Conservation (phyloP, 108 stramenopile genomes). For the Pseudonitzschia delicatissima region DNA sequence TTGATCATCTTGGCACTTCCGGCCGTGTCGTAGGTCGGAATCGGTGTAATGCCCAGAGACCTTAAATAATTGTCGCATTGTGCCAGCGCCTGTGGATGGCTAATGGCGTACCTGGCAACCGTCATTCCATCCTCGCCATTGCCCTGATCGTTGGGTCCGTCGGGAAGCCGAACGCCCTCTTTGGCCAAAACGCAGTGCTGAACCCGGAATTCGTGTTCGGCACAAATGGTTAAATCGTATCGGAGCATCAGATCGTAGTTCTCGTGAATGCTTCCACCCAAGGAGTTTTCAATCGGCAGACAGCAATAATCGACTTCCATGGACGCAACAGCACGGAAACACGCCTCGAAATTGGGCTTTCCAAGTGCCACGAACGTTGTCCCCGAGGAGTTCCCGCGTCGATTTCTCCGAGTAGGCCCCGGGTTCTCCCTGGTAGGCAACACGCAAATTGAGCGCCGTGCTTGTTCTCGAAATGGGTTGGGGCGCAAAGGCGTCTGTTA, state of each 20-base stretch:
- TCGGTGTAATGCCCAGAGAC: slow-evolving; percentile 67
- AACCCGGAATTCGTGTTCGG: slow-evolving; percentile 95
- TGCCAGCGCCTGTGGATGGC: slow-evolving; percentile 95
- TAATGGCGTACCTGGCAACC: slow-evolving; percentile 84
- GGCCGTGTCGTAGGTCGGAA: slow-evolving; percentile 95
- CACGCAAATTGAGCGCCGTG: slow-evolving; percentile 47
- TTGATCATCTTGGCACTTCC: slow-evolving; percentile 96
- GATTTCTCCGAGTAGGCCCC: slow-evolving; percentile 98
- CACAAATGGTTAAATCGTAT: slow-evolving; percentile 84
- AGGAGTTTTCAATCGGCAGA: slow-evolving; percentile 94
- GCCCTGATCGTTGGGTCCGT: slow-evolving; percentile 11
- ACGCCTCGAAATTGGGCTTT: slow-evolving; percentile 89
- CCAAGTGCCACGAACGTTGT: slow-evolving; percentile 83
- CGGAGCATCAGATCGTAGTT: slow-evolving; percentile 97
- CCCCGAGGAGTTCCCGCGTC: slow-evolving; percentile 86
- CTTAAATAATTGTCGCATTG: slow-evolving; percentile 97
- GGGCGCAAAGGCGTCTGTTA: too few relatives aligned
- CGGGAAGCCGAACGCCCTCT: slow-evolving; percentile 60
- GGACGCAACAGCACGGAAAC: slow-evolving; percentile 93
- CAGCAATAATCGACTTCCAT: slow-evolving; percentile 94
- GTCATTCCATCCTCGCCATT: not conserved
- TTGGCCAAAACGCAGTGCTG: slow-evolving; percentile 88
- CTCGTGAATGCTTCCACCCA: slow-evolving; percentile 97
- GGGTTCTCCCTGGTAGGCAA: slow-evolving; percentile 95
- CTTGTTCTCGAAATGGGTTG: too few relatives aligned